phyloP scores from a whole-genome alignment of 2,329 filamentous ascomycete species.

The Aaosphaeria pasadenensis region DNA sequence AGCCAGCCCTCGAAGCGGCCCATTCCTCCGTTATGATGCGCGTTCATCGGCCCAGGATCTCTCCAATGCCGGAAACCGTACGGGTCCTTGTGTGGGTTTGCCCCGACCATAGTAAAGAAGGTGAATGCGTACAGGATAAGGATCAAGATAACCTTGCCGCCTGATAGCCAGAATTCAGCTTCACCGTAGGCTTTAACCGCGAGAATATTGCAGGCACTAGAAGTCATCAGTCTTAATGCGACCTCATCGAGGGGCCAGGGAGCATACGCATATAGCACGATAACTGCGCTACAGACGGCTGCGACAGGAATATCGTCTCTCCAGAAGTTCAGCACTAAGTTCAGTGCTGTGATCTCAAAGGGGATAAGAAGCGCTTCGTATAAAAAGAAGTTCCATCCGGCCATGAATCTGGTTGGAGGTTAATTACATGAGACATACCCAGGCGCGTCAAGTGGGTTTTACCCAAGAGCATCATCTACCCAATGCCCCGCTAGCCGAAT shows the following conservation, averaged over 20 bases:
- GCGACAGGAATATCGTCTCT: slow-evolving; percentile 34
- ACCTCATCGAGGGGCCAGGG: not conserved
- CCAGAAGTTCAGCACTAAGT: slow-evolving; percentile 13
- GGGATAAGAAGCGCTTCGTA: slow-evolving; percentile 45
- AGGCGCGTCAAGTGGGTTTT: slow-evolving; percentile 47
- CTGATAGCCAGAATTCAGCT: slow-evolving; percentile 41
- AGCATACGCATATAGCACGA: slow-evolving; percentile 24
- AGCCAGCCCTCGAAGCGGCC: slow-evolving; percentile 17
- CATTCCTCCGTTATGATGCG: slow-evolving; percentile 4
- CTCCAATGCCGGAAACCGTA: slow-evolving; percentile 41
- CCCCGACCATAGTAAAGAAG: slow-evolving; percentile 30
- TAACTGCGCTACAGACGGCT: slow-evolving; percentile 27
- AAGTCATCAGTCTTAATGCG: not conserved
- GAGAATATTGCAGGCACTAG: slow-evolving; percentile 28
- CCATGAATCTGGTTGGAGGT: slow-evolving; percentile 39
- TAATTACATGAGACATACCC: slow-evolving; percentile 8
- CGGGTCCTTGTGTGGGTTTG: slow-evolving; percentile 17
- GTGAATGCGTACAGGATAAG: slow-evolving; percentile 43
- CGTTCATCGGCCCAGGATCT: slow-evolving; percentile 23
- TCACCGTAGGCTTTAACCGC: slow-evolving; percentile 39
- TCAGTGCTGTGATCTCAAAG: slow-evolving; percentile 42
- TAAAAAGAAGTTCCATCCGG: slow-evolving; percentile 44
- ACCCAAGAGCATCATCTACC: slow-evolving; percentile 58
- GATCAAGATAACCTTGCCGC: slow-evolving; percentile 47
- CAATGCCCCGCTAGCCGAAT: slow-evolving; percentile 60